Conservation (phyloP, 2,329 filamentous ascomycete genomes). For the Periconia macrospinosa region DNA sequence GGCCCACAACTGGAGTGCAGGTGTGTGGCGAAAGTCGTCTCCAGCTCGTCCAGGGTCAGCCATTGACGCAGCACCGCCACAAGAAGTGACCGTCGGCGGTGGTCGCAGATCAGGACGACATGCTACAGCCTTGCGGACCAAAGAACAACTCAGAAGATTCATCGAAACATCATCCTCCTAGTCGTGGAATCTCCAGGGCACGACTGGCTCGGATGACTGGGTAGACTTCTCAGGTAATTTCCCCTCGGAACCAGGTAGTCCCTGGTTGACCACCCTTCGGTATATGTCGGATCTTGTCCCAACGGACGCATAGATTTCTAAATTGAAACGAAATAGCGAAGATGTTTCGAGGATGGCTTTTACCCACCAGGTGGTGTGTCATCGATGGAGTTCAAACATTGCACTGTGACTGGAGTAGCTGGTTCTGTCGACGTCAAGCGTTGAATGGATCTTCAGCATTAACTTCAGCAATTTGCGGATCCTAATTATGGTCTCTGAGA, state of each 20-base stretch:
- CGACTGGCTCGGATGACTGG: not conserved
- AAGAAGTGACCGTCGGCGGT: slow-evolving; percentile 11
- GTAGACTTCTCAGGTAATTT: slow-evolving; percentile 6
- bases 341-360: slow-evolving; percentile 22
- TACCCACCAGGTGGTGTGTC: not conserved
- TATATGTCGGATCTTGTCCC: not conserved
- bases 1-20: not conserved
- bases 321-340: slow-evolving; percentile 8
- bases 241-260: not conserved
- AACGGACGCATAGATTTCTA: slow-evolving; percentile 4
- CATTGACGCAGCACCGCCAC: slow-evolving; percentile 24
- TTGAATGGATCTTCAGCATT: slow-evolving; percentile 27
- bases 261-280: not conserved
- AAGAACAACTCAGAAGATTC: slow-evolving; percentile 13
- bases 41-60: slow-evolving; percentile 12
- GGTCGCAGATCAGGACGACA: slow-evolving; percentile 11
- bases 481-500: slow-evolving; percentile 18
- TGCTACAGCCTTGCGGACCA: slow-evolving; percentile 1
- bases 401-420: slow-evolving; percentile 4
- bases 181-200: not conserved
- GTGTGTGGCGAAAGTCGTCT: slow-evolving; percentile 8
- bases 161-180: slow-evolving; percentile 10
- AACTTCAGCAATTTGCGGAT: slow-evolving; percentile 24
- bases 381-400: not conserved
- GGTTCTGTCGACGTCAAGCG: slow-evolving; percentile 18